Percentiles rank a stretch among this genome's conserved stretches.
Conservation (phyloP, 75 land plant species). For the Picea sitchensis region DNA sequence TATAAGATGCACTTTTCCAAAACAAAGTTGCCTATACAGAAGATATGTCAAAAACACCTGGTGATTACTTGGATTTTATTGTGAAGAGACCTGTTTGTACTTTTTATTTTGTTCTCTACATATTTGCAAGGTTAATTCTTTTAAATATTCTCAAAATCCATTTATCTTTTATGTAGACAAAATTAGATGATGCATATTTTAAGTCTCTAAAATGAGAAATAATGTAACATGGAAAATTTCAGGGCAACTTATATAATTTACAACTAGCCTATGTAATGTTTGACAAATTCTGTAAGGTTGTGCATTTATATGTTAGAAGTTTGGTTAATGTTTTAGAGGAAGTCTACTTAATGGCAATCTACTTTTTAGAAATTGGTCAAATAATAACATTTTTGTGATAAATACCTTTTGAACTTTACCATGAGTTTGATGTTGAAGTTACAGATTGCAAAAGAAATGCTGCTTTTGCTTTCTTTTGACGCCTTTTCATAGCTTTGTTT, state of each 20-base stretch:
- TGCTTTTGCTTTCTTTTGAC: neutral
- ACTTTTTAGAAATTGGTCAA: neutral
- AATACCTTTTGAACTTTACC: neutral
- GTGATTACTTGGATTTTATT: too few relatives aligned
- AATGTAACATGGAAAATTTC: too few relatives aligned
- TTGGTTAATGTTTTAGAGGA: neutral
- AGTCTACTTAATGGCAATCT: neutral
- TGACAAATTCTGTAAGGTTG: neutral
- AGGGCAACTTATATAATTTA: neutral
- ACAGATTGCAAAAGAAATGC: neutral
- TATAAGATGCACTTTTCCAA: too few relatives aligned
- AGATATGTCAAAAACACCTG: too few relatives aligned
- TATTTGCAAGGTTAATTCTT: too few relatives aligned
- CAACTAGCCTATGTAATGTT: neutral
- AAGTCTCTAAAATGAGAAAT: too few relatives aligned
- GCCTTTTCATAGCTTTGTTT: neutral
- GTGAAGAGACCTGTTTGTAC: too few relatives aligned
- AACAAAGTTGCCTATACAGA: too few relatives aligned
- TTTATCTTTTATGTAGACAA: too few relatives aligned
- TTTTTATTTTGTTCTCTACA: too few relatives aligned
- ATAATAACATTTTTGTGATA: neutral
- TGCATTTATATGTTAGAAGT: neutral
- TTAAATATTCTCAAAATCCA: too few relatives aligned
- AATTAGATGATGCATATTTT: too few relatives aligned
- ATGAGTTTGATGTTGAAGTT: neutral